phyloP scores from a whole-genome alignment of 2,329 filamentous ascomycete genomes.

The Paracorniculantispora psalliotae region DNA sequence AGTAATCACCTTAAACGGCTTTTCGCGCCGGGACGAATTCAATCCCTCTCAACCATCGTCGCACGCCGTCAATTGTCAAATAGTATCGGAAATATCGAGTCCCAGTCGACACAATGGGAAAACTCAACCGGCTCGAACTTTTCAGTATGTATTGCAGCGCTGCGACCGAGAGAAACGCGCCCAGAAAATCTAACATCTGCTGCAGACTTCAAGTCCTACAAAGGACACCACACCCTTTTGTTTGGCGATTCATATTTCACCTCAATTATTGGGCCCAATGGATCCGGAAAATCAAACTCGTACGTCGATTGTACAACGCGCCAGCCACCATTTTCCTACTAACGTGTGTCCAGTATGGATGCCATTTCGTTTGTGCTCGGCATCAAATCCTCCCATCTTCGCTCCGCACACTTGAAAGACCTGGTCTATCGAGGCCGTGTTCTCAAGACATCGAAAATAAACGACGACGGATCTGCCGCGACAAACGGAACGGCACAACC shows the following conservation, averaged over 20 bases:
- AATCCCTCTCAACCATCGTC: neutral
- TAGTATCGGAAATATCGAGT: neutral
- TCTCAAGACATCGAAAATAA: constrained; percentile 85
- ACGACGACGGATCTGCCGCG: constrained; percentile 76
- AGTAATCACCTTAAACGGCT: constrained; percentile 3
- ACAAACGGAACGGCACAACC: constrained; percentile 57
- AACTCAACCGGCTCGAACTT: constrained; percentile 89
- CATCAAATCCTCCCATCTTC: constrained; percentile 96
- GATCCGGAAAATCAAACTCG: constrained; percentile 98
- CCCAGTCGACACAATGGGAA: constrained; percentile 68
- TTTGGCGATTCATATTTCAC: constrained; percentile 99
- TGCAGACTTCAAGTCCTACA: constrained; percentile 98
- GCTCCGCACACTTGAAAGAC: constrained; percentile 89
- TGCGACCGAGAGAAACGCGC: neutral
- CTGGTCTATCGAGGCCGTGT: constrained; percentile 94
- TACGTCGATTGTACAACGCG: constrained; percentile 39
- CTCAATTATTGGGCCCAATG: constrained; percentile 98
- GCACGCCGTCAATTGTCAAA: neutral
- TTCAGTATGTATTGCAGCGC: constrained; percentile 61
- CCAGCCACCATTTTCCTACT: constrained; percentile 5
- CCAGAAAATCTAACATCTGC: constrained; percentile 5
- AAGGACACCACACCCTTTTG: constrained; percentile 87
- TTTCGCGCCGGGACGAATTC: neutral
- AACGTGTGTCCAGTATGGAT: constrained; percentile 67
- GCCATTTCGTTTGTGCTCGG: constrained; percentile 98